These are phyloP conservation scores for Gamsiella multidivaricata DNA, from an alignment of 192 early-diverging fungal species.

Conservation along the genomic window DNA sequence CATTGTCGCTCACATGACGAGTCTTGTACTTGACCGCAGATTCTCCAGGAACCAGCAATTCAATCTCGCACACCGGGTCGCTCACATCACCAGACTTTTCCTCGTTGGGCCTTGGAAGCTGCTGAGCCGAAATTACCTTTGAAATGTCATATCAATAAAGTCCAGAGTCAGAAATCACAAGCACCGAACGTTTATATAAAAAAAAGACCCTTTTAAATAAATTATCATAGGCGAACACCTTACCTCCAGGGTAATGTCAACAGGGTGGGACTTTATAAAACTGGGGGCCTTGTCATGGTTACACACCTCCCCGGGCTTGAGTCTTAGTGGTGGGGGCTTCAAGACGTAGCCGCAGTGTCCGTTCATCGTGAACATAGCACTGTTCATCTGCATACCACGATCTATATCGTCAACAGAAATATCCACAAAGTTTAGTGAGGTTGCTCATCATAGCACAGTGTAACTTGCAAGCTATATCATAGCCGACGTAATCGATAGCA, in stretches of 20 bases:
- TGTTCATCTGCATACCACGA: conserved; percentile 83
- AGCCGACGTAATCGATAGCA: conserved; percentile 6
- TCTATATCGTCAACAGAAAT: conserved; percentile 48
- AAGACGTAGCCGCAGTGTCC: conserved; percentile 84
- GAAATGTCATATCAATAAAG: not conserved
- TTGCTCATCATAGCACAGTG: no score
- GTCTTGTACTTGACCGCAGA: conserved; percentile 64
- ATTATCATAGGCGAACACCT: no score
- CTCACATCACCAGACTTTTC: conserved; percentile 59
- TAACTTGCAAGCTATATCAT: no score
- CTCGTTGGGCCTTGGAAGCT: conserved; percentile 74
- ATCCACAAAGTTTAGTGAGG: not conserved
- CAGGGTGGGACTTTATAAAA: conserved; percentile 34
- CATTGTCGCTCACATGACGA: conserved; percentile 63
- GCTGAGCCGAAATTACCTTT: conserved; percentile 75
- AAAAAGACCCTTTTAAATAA: no score
- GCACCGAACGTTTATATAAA: no score
- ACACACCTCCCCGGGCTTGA: conserved; percentile 22
- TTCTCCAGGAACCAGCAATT: conserved; percentile 58
- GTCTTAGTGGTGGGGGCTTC: conserved; percentile 68
- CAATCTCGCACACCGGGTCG: conserved; percentile 72
- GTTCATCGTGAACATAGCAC: conserved; percentile 84
- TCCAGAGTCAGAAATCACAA: no score
- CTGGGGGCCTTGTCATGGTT: conserved; percentile 35
- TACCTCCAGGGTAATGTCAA: conserved; percentile 55